Evolutionary conservation across 2,329 filamentous ascomycete genomes (phyloP).

Genomic region (Colletotrichum sp.): DNA sequence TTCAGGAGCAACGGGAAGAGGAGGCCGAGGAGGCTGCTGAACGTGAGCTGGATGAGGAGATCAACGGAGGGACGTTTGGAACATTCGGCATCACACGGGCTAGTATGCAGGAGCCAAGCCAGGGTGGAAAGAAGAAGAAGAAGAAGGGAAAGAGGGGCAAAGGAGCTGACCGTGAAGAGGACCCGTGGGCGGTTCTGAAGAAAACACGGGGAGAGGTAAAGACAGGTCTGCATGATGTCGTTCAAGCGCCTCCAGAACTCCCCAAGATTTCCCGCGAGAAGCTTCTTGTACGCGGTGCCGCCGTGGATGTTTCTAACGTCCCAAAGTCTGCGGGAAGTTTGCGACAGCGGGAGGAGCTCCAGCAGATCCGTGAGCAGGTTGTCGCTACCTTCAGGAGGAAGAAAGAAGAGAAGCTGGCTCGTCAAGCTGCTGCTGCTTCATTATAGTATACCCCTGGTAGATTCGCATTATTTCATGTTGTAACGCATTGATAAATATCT

Average conservation of each 20-base stretch:
- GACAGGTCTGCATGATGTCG: constrained; percentile 63
- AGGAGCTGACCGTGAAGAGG: constrained; percentile 59
- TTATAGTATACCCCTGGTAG: background rate
- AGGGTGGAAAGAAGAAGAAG: constrained; percentile 51
- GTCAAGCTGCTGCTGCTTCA: background rate
- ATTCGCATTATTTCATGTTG: background rate
- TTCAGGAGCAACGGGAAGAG: constrained; percentile 69
- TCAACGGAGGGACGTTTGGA: constrained; percentile 49
- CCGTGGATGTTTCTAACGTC: constrained; percentile 39
- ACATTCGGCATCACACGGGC: constrained; percentile 31
- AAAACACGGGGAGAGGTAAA: constrained; percentile 65
- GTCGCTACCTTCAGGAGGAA: constrained; percentile 44
- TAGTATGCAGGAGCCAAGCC: constrained; percentile 41
- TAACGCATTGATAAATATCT: background rate
- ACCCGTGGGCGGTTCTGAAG: constrained; percentile 80
- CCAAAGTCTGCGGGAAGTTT: constrained; percentile 44
- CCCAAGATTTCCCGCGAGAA: constrained; percentile 49
- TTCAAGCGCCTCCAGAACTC: constrained; percentile 77
- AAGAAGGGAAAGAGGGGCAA: constrained; percentile 48
- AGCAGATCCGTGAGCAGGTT: constrained; percentile 37
- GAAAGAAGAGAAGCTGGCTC: constrained; percentile 26
- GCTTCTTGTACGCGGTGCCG: constrained; percentile 35
- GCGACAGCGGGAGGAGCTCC: constrained; percentile 43
- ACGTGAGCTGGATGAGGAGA: constrained; percentile 64
- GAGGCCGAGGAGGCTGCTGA: constrained; percentile 69